phyloP scores from a whole-genome alignment of 1,284 basidiomycete genomes.

The Cutaneotrichosporon cavernicola region DNA sequence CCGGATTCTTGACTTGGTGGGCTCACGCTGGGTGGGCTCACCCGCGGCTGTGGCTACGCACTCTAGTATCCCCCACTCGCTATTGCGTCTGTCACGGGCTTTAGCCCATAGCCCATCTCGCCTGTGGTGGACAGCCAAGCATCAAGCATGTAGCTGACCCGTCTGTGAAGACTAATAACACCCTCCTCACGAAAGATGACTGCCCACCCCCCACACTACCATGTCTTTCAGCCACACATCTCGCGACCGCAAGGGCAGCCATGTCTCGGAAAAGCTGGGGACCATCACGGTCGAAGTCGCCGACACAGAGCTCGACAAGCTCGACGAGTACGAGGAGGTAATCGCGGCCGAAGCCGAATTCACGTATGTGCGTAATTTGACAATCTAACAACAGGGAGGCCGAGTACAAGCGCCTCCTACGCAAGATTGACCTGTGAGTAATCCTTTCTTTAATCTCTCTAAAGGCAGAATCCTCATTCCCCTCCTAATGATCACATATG shows the following conservation, averaged over 20 bases:
- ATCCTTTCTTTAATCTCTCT: not conserved
- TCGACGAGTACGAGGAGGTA: conserved; percentile 18
- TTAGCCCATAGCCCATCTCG: too few species aligned
- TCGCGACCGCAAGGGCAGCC: not conserved
- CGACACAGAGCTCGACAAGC: not conserved
- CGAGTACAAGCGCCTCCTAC: conserved; percentile 23
- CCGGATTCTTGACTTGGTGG: too few species aligned
- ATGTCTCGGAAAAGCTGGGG: not conserved
- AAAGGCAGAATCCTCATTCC: conserved; percentile 19
- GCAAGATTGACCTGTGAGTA: conserved; percentile 21
- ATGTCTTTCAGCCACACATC: not conserved
- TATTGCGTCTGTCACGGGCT: too few species aligned
- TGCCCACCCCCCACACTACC: not conserved
- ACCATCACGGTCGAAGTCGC: not conserved
- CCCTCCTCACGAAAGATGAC: too few species aligned
- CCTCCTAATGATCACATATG: conserved; percentile 20
- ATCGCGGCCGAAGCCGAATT: conserved; percentile 23
- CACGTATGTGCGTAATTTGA: not conserved
- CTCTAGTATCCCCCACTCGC: too few species aligned
- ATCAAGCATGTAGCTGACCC: too few species aligned
- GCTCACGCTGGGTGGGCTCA: too few species aligned
- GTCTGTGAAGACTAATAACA: too few species aligned
- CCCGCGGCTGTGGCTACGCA: too few species aligned
- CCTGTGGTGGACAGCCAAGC: too few species aligned
- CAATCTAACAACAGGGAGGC: not conserved